These are phyloP conservation scores for Fermentozyma sake DNA, from an alignment of 1,139 yeast genomes.

Conservation along the genomic window DNA sequence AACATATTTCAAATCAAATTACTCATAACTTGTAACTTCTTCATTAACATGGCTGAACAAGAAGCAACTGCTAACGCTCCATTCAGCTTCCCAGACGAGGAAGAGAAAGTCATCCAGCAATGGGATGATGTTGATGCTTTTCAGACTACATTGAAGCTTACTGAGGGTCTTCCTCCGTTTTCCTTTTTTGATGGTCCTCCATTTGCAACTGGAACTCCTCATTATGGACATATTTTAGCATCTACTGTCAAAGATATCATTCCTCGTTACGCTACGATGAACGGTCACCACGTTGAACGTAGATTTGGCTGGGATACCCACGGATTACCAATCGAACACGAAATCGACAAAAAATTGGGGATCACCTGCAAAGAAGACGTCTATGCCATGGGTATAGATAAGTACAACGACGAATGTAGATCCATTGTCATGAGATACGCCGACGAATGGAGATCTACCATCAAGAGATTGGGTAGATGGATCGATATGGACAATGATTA, in stretches of 20 bases:
- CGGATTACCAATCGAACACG: slow-evolving; percentile 97
- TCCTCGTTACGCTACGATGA: slow-evolving; percentile 97
- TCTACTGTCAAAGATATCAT: slow-evolving; percentile 96
- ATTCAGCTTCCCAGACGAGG: slow-evolving; percentile 79
- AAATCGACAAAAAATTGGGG: slow-evolving; percentile 94
- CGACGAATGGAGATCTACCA: slow-evolving; percentile 87
- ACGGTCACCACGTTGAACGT: slow-evolving; percentile 92
- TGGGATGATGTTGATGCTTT: slow-evolving; percentile 95
- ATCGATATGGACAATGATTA: slow-evolving; percentile 98
- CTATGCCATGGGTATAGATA: slow-evolving; percentile 86
- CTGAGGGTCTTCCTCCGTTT: slow-evolving; percentile 82
- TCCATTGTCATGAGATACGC: slow-evolving; percentile 97
- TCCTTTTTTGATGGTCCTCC: slow-evolving; percentile 99
- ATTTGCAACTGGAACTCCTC: slow-evolving; percentile 98
- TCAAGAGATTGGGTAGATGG: slow-evolving; percentile 97
- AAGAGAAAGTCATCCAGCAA: slow-evolving; percentile 67
- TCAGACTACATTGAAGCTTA: slow-evolving; percentile 76
- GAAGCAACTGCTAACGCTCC: slow-evolving; percentile 30
- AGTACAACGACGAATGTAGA: slow-evolving; percentile 91
- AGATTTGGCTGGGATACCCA: slow-evolving; percentile 99
- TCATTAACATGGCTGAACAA: too few species aligned
- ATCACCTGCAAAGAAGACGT: slow-evolving; percentile 94
- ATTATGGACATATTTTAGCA: slow-evolving; percentile 94
- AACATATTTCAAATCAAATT: too few species aligned
- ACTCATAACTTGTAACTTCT: slow-evolving; percentile 1